phyloP scores from a whole-genome alignment of 495 filamentous ascomycete genomes.

The Pseudoneurospora amorphoporcata region DNA sequence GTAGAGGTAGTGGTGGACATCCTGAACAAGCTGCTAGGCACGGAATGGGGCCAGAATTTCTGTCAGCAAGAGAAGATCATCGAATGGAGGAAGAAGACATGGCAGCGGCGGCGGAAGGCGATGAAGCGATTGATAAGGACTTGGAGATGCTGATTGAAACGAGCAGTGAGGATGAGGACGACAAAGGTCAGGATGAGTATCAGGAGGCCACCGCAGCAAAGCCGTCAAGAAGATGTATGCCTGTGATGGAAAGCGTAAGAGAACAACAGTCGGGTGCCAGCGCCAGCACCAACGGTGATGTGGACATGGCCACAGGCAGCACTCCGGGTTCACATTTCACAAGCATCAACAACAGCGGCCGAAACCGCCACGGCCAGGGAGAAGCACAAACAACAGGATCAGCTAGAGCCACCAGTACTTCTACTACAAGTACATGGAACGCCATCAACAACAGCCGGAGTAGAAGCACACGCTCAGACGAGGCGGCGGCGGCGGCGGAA shows the following conservation, averaged over 20 bases:
- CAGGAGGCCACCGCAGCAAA: neutral
- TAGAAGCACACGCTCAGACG: neutral
- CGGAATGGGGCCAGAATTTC: too few relatives aligned
- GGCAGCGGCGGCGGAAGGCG: slow-evolving; percentile 12
- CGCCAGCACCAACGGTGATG: neutral
- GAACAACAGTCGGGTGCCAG: neutral
- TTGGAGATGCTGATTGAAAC: slow-evolving; percentile 44
- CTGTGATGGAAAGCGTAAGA: neutral
- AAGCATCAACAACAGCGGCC: neutral
- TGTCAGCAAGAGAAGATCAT: neutral
- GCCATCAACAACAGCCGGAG: too few relatives aligned
- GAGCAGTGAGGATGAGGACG: slow-evolving; percentile 23
- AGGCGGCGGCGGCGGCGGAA: neutral
- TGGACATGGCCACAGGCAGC: neutral
- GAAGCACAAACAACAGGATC: neutral
- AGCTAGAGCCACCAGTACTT: neutral
- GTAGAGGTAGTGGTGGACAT: too few relatives aligned
- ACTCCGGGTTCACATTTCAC: neutral
- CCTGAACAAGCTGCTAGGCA: too few relatives aligned
- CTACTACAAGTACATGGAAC: neutral
- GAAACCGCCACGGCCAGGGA: neutral
- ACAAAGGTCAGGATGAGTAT: slow-evolving; percentile 6
- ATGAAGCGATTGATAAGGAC: slow-evolving; percentile 31
- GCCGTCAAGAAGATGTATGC: neutral
- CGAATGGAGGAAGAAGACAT: slow-evolving; percentile 3